Conservation (phyloP, 495 filamentous ascomycete species). For the Podospora comata region DNA sequence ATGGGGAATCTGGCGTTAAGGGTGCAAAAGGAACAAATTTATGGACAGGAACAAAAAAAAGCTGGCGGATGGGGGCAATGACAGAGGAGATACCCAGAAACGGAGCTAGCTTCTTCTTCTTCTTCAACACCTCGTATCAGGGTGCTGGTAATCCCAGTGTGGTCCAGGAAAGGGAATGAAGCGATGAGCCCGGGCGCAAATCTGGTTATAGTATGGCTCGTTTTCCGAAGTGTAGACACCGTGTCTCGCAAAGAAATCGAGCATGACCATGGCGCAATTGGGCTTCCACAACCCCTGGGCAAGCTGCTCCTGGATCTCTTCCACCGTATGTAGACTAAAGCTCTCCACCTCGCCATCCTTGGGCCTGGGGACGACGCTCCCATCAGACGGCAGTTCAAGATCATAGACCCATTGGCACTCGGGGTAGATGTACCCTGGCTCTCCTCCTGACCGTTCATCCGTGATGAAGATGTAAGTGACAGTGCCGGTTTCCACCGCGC, state of each 20-base stretch:
- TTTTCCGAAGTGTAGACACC: constrained; percentile 78
- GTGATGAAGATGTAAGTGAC: constrained; percentile 85
- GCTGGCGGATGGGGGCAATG: constrained; percentile 10
- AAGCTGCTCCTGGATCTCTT: constrained; percentile 69
- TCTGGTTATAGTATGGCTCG: constrained; percentile 76
- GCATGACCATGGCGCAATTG: constrained; percentile 78
- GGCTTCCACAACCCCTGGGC: constrained; percentile 81
- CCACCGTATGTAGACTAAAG: constrained; percentile 73
- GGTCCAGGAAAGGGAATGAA: constrained; percentile 74
- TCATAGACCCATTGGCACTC: constrained; percentile 93
- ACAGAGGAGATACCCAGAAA: constrained; percentile 29
- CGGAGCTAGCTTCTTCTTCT: constrained; percentile 3
- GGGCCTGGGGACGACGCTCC: constrained; percentile 60
- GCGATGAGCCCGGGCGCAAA: constrained; percentile 72
- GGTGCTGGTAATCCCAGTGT: constrained; percentile 41
- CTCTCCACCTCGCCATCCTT: constrained; percentile 84
- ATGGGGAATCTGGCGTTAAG: constrained; percentile 20
- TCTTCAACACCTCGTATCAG: constrained; percentile 11
- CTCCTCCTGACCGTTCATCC: constrained; percentile 73
- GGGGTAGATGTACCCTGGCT: constrained; percentile 82
- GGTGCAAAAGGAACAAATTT: constrained; percentile 12
- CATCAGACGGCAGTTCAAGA: constrained; percentile 64
- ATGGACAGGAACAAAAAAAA: constrained; percentile 2
- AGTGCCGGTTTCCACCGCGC: constrained; percentile 58
- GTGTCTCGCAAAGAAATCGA: constrained; percentile 90